phyloP scores from a whole-genome alignment of 1,284 basidiomycete species.

The Blastosporella zonata region DNA sequence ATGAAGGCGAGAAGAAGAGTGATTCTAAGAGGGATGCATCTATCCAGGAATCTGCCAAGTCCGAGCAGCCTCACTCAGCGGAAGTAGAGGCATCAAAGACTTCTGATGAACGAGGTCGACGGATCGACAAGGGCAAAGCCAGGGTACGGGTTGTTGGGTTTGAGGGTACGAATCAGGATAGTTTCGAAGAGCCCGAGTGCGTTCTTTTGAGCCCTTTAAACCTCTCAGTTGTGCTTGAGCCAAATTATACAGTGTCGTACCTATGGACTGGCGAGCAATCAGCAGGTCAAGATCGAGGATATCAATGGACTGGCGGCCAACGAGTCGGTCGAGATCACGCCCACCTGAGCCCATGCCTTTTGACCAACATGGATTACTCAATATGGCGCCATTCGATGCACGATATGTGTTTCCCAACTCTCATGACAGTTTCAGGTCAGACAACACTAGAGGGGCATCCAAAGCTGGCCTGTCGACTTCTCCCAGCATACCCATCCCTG shows the following conservation, averaged over 20 bases:
- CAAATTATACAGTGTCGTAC: conserved; percentile 41
- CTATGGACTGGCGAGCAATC: conserved; percentile 94
- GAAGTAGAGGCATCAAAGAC: conserved; percentile 23
- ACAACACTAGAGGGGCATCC: conserved; percentile 20
- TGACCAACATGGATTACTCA: conserved; percentile 40
- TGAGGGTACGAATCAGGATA: conserved; percentile 71
- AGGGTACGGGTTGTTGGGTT: conserved; percentile 76
- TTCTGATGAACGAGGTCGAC: conserved; percentile 58
- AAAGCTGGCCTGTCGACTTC: conserved; percentile 31
- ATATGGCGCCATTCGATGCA: conserved; percentile 33
- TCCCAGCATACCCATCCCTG: conserved; percentile 49
- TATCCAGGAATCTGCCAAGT: conserved; percentile 13
- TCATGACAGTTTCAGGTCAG: conserved; percentile 29
- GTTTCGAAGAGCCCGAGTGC: conserved; percentile 73
- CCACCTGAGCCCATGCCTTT: conserved; percentile 51
- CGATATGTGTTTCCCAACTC: conserved; percentile 42
- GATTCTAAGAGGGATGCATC: conserved; percentile 14
- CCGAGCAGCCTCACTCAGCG: conserved; percentile 14
- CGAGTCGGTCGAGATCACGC: conserved; percentile 71
- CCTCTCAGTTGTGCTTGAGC: conserved; percentile 7
- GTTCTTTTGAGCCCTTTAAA: conserved; percentile 38
- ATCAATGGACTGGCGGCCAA: conserved; percentile 81
- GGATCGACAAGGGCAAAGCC: conserved; percentile 73
- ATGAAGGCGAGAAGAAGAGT: conserved; percentile 21
- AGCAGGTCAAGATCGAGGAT: conserved; percentile 91